Evolutionary conservation across 2,329 filamentous ascomycete genomes (phyloP), one percentile per base, ranked within the genome.

Genomic region (Venturia asperata): DNA sequence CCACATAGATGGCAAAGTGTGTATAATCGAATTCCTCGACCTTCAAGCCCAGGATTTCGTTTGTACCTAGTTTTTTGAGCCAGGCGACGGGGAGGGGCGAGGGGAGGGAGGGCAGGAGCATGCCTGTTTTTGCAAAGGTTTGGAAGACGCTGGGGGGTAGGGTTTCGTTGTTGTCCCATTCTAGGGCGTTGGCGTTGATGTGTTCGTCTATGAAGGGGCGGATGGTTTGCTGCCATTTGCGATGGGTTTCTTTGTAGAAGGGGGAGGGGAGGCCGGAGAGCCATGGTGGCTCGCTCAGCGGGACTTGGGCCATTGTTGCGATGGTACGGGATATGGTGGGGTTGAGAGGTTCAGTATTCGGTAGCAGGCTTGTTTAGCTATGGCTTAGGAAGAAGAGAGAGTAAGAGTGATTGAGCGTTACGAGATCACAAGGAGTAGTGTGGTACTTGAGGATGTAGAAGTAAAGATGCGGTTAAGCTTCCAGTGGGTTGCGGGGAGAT

Each of bases 21-120:
- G 90, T 78, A 68, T 87, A 86, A 70, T 90, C 88, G 77, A 87
- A 92, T 34, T 92, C 87, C 71, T 91, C 88, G 1, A 92, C 83
- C 68, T 84, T 85, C 1, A 87, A 74, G 0, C 82, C 83, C 1
- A 87, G 87, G 49, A 92, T 83, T 69, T 88, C 83, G 66, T 85
- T 77, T 58, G 91, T 86, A 0, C 86, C 87, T 21, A 88, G 71
- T 56, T 79, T 82, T 74, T 86, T 86, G 67, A 91, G 76, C 85
- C 87, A 88, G 61, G 81, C 81, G 0, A 87, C 83, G 0, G 89
- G 88, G 21, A 92, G 73, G 0, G 89, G 88, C 0, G 87, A 83
- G 0, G 87, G 86, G 37, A 92, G 78, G 19, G 84, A 85, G 0
- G 88, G 87, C n/a, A 91, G 74, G 24, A 92, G 76, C 83, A 91